These are phyloP conservation scores for Solanum tarapatanum DNA, from an alignment of 257 asterid genomes.

Conservation along the genomic window DNA sequence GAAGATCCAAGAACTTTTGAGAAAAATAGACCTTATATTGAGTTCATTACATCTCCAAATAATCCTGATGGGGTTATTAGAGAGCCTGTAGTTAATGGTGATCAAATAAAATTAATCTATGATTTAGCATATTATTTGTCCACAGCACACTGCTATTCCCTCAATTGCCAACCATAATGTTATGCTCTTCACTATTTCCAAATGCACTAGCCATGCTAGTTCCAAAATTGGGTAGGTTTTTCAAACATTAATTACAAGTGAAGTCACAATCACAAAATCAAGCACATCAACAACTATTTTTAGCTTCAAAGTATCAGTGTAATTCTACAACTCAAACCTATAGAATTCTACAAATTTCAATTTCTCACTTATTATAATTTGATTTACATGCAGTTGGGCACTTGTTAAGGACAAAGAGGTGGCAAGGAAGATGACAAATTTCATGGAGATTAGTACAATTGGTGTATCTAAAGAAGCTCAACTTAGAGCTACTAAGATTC, in stretches of 20 bases:
- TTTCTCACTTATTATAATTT: neutral
- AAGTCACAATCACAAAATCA: neutral
- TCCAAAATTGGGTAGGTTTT: slow-evolving; percentile 68
- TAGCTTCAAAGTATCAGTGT: neutral
- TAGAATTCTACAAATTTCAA: neutral
- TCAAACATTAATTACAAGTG: neutral
- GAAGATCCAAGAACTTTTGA: slow-evolving; percentile 53
- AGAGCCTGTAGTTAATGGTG: slow-evolving; percentile 42
- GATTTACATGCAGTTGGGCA: slow-evolving; percentile 59
- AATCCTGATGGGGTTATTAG: slow-evolving; percentile 57
- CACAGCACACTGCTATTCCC: slow-evolving; percentile 69
- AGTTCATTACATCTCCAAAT: slow-evolving; percentile 69
- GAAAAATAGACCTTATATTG: slow-evolving; percentile 47
- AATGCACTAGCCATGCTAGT: slow-evolving; percentile 92
- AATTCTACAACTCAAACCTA: neutral
- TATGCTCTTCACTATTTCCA: slow-evolving; percentile 74
- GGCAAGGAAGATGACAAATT: slow-evolving; percentile 61
- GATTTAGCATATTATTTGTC: slow-evolving; percentile 89
- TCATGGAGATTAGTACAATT: slow-evolving; percentile 57
- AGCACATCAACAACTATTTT: too few species aligned
- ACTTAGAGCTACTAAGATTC: slow-evolving; percentile 43
- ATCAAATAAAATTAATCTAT: slow-evolving; percentile 34
- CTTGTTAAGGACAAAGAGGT: slow-evolving; percentile 51
- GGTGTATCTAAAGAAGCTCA: slow-evolving; percentile 91
- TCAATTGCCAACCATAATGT: slow-evolving; percentile 45